A percentile compares a stretch with the other conserved stretches of the same genome.
Evolutionary conservation across 805 yeast species (phyloP).

Genomic region (Yamadazyma scolyti): DNA sequence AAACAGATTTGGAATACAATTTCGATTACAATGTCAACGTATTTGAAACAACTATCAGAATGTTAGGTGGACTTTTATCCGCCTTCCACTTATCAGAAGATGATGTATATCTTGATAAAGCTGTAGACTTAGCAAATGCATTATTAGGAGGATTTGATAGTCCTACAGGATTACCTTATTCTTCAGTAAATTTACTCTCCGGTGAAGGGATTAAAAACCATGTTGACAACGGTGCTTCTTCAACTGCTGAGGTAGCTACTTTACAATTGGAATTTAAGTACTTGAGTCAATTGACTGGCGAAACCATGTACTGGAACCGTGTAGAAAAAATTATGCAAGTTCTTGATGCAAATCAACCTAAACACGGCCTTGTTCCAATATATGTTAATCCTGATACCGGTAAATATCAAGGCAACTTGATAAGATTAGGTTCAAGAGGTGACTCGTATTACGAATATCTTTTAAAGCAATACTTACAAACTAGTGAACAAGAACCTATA

Average conservation of each 20-base stretch:
- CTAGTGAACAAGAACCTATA: slow-evolving; percentile 54
- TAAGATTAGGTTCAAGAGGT: slow-evolving; percentile 87
- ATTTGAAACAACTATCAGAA: slow-evolving; percentile 91
- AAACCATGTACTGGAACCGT: slow-evolving; percentile 69
- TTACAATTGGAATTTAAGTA: slow-evolving; percentile 85
- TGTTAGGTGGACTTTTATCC: slow-evolving; percentile 89
- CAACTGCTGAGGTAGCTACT: slow-evolving; percentile 88
- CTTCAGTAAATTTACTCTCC: slow-evolving; percentile 69
- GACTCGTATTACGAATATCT: slow-evolving; percentile 91
- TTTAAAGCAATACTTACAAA: slow-evolving; percentile 80
- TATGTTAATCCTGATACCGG: slow-evolving; percentile 75
- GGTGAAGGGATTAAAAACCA: slow-evolving; percentile 60
- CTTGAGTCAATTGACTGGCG: slow-evolving; percentile 76
- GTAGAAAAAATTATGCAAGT: slow-evolving; percentile 72
- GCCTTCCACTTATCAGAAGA: slow-evolving; percentile 72
- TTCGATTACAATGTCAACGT: slow-evolving; percentile 75
- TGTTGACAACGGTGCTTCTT: slow-evolving; percentile 72
- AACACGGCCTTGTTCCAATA: slow-evolving; percentile 81
- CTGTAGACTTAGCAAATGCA: slow-evolving; percentile 74
- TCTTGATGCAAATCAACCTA: slow-evolving; percentile 60
- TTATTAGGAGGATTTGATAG: slow-evolving; percentile 67
- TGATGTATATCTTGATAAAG: slow-evolving; percentile 70
- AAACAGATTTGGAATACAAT: slow-evolving; percentile 62
- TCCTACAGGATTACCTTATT: slow-evolving; percentile 67
- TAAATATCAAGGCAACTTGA: slow-evolving; percentile 55